These are phyloP conservation scores for Austroboletus festivus DNA, from an alignment of 768 basidiomycete species.

Conservation along the genomic window DNA sequence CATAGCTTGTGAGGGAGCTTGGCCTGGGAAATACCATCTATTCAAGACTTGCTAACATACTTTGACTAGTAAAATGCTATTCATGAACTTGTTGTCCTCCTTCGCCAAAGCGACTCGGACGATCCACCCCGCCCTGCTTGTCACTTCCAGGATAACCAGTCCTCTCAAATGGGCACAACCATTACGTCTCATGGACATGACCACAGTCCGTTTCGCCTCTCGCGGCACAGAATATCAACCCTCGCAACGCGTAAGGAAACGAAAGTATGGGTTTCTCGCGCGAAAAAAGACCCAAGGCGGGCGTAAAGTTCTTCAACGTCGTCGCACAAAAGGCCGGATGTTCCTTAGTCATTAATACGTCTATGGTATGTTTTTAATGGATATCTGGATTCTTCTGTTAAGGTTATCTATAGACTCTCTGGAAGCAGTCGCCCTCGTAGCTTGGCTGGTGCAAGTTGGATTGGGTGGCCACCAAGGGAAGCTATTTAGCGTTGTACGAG, in stretches of 20 bases:
- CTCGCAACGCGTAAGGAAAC: constrained; percentile 89
- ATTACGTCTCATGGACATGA: constrained; percentile 15
- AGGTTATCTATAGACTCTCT: not conserved
- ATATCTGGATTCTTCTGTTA: not conserved
- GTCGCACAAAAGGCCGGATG: constrained; percentile 73
- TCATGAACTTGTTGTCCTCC: constrained; percentile 18
- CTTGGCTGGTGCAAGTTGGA: no score
- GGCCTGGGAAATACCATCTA: constrained; percentile 25
- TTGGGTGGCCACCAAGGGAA: no score
- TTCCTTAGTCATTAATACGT: constrained; percentile 69
- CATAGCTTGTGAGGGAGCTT: not conserved
- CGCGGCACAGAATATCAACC: constrained; percentile 94
- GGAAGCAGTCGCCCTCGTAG: not conserved
- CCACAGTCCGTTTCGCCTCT: constrained; percentile 50
- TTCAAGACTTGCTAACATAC: not conserved
- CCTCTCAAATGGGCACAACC: constrained; percentile 23
- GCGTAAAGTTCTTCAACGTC: constrained; percentile 65
- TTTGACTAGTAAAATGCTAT: constrained; percentile 11
- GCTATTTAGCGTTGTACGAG: no score
- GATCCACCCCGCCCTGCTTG: constrained; percentile 15
- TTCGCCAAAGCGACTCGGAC: constrained; percentile 22
- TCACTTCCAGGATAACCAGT: constrained; percentile 11
- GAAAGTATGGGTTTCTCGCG: constrained; percentile 88
- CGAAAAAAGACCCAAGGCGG: constrained; percentile 67
- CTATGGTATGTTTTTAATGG: constrained; percentile 10